Conservation (phyloP, 257 asterid species). For the Solanum lycopersicoides region DNA sequence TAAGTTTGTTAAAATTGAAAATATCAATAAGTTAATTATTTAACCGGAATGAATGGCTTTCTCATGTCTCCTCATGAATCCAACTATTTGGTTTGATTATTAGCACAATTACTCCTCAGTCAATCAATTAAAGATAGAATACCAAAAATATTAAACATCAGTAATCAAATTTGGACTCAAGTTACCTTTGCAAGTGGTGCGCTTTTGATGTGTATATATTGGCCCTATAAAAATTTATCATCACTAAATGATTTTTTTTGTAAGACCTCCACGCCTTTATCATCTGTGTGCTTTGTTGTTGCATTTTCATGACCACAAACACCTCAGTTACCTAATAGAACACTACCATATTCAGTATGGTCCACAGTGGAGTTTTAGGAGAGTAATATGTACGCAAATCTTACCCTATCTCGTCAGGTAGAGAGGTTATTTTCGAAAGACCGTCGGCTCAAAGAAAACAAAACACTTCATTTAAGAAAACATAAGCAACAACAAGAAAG, state of each 20-base stretch:
- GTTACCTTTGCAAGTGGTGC: constrained; percentile 3
- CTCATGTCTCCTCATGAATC: too few species aligned
- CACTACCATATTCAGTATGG: not conserved
- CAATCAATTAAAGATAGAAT: not conserved
- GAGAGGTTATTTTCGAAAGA: not conserved
- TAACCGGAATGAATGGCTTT: not conserved
- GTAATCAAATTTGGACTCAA: not conserved
- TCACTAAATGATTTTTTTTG: too few species aligned
- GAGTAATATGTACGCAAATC: too few species aligned
- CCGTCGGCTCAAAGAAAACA: not conserved
- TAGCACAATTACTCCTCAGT: not conserved
- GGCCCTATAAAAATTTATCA: too few species aligned
- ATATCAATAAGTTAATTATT: not conserved
- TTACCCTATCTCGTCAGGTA: not conserved
- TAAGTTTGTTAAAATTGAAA: not conserved
- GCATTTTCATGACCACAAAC: constrained; percentile 84
- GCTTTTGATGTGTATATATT: too few species aligned
- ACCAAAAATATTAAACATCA: not conserved
- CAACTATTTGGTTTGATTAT: not conserved
- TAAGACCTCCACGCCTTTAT: too few species aligned
- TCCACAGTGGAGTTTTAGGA: not conserved
- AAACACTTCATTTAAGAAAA: too few species aligned
- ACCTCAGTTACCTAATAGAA: constrained; percentile 12
- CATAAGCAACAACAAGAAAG: not conserved
- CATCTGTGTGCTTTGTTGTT: constrained; percentile 27